Conservation (phyloP, 169 alveolate genomes). For the Ichthyophthirius multifiliis region DNA sequence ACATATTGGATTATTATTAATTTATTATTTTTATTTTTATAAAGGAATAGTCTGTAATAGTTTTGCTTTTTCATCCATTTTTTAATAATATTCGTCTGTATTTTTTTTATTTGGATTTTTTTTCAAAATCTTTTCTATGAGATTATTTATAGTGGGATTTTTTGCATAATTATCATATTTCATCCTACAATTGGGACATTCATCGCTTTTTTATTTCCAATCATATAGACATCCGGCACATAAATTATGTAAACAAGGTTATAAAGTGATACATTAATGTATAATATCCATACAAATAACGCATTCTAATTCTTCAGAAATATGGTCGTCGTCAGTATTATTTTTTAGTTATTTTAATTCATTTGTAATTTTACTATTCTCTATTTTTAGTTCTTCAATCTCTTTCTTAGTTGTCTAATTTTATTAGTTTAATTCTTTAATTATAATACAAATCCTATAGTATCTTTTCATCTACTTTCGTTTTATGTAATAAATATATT, state of each 20-base stretch:
- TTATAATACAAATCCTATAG: conserved; percentile 25
- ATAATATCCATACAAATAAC: conserved; percentile 63
- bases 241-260: conserved; percentile 79
- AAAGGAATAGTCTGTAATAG: too few relatives aligned
- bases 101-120: conserved; percentile 52
- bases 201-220: conserved; percentile 56
- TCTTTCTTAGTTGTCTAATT: conserved; percentile 10
- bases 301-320: conserved; percentile 55
- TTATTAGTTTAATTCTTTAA: conserved; percentile 16
- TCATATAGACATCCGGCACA: conserved; percentile 82
- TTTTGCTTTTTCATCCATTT: too few relatives aligned
- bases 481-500: conserved; percentile 21
- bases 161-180: conserved; percentile 52
- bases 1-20: too few relatives aligned
- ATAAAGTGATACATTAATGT: conserved; percentile 60
- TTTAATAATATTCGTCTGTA: conserved; percentile 47
- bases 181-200: conserved; percentile 77
- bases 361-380: too few relatives aligned
- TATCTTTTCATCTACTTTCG: conserved; percentile 22
- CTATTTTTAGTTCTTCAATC: conserved; percentile 19
- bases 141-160: conserved; percentile 52
- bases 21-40: background rate
- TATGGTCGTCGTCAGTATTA: too few relatives aligned
- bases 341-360: too few relatives aligned
- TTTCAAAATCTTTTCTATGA: conserved; percentile 51